Percentiles rank a stretch among this genome's conserved stretches.
These are phyloP conservation scores for Pyracantha coccinea DNA, from an alignment of 331 rosid species.

Conservation along the genomic window DNA sequence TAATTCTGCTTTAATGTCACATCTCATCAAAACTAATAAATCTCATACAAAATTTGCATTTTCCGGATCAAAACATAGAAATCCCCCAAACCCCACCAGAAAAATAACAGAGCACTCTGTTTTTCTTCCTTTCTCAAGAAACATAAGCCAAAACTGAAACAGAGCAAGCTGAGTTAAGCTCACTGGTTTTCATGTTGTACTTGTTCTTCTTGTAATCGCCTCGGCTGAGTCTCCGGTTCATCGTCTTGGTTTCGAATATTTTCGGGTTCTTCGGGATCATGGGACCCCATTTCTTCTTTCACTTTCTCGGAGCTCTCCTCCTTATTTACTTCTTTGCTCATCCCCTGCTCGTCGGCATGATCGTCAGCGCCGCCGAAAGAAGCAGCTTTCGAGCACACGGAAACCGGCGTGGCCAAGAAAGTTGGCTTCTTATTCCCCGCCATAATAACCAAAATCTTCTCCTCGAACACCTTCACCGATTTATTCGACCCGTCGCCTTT, in stretches of 20 bases:
- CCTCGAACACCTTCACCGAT: slow-evolving; percentile 32
- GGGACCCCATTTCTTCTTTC: slow-evolving; percentile 15
- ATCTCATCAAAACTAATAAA: background rate
- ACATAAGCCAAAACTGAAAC: background rate
- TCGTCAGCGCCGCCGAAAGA: background rate
- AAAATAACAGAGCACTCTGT: background rate
- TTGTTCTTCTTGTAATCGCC: background rate
- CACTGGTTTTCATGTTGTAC: slow-evolving; percentile 10
- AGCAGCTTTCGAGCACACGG: slow-evolving; percentile 22
- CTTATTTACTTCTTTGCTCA: background rate
- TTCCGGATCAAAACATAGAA: slow-evolving; percentile 21
- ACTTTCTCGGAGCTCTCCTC: slow-evolving; percentile 21
- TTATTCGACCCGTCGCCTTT: slow-evolving; percentile 13
- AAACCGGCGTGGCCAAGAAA: slow-evolving; percentile 61
- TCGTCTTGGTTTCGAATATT: background rate
- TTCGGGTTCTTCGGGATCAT: slow-evolving; percentile 6
- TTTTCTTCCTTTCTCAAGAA: background rate
- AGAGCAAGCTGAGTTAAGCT: background rate
- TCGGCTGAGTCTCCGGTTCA: background rate
- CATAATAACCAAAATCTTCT: slow-evolving; percentile 67
- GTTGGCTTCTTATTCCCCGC: slow-evolving; percentile 73
- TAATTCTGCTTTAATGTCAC: background rate
- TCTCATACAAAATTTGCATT: slow-evolving; percentile 39
- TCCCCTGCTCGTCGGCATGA: background rate
- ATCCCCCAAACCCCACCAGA: background rate